Conservation (phyloP, 495 filamentous ascomycete species). For the Aspergillus mulundensis region DNA sequence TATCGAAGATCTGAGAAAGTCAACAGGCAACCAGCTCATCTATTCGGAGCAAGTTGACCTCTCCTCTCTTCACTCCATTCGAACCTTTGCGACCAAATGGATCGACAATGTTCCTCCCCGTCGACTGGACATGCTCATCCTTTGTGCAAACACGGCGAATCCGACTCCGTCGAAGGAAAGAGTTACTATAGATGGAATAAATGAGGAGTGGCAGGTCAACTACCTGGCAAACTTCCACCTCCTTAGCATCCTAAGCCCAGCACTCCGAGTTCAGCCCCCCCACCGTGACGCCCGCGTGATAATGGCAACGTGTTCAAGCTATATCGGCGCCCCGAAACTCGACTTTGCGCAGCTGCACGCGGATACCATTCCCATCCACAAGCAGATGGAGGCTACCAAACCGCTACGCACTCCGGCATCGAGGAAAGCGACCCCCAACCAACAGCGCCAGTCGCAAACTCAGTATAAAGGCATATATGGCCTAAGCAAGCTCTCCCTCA, state of each 20-base stretch:
- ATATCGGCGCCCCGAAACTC: conserved; percentile 62
- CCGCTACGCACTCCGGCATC: not conserved
- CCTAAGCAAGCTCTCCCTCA: conserved; percentile 83
- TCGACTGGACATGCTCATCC: conserved; percentile 87
- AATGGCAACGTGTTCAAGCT: conserved; percentile 79
- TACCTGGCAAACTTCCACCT: conserved; percentile 95
- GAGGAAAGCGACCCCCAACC: not conserved
- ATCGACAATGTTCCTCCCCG: conserved; percentile 91
- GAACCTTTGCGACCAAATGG: conserved; percentile 97
- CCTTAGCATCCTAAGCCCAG: conserved; percentile 82
- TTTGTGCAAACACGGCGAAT: conserved; percentile 68
- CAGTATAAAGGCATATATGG: conserved; percentile 56
- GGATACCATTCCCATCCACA: conserved; percentile 14
- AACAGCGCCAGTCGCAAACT: not conserved
- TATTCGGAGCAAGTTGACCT: conserved; percentile 95
- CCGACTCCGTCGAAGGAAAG: conserved; percentile 54
- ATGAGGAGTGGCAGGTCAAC: conserved; percentile 89
- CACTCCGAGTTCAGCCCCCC: conserved; percentile 81
- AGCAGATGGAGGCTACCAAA: not conserved
- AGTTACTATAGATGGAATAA: conserved; percentile 71
- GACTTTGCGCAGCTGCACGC: conserved; percentile 44
- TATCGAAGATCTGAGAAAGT: conserved; percentile 78
- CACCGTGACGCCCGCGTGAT: conserved; percentile 90
- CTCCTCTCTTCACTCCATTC: conserved; percentile 77
- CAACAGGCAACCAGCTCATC: conserved; percentile 82